phyloP scores from a whole-genome alignment of 2,329 filamentous ascomycete genomes.

The Escovopsis sp. region DNA sequence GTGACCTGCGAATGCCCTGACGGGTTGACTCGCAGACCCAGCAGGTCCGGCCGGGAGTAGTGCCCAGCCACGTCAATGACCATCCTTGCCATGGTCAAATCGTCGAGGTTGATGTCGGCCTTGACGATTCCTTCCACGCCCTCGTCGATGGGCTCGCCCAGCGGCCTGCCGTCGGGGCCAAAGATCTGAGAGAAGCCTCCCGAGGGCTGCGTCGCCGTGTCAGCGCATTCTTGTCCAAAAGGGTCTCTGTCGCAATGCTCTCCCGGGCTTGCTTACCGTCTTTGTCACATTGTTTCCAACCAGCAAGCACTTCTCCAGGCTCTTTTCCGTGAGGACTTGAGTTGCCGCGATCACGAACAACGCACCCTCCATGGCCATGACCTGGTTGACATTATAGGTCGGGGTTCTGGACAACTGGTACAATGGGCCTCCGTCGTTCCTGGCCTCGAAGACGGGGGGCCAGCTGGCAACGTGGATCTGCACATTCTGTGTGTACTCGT shows the following conservation, averaged over 20 bases:
- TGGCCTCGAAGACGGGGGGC: conserved; percentile 19
- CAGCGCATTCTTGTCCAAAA: not conserved
- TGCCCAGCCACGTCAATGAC: conserved; percentile 20
- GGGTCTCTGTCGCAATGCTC: not conserved
- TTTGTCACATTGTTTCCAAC: conserved; percentile 22
- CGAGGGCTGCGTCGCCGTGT: conserved; percentile 11
- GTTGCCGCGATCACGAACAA: conserved; percentile 26
- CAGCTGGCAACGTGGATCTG: conserved; percentile 11
- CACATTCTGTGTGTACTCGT: conserved; percentile 8
- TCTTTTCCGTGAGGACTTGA: conserved; percentile 25
- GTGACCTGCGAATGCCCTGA: too few species aligned
- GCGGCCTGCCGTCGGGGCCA: conserved; percentile 33
- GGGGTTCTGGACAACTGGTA: conserved; percentile 21
- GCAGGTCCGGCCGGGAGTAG: conserved; percentile 21
- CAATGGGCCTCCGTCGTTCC: conserved; percentile 17
- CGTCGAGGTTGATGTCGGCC: conserved; percentile 31
- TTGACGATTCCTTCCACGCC: conserved; percentile 31
- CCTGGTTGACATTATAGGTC: conserved; percentile 21
- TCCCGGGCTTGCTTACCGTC: conserved; percentile 4
- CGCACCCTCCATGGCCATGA: conserved; percentile 29
- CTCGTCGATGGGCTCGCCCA: conserved; percentile 24
- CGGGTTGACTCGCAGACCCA: conserved; percentile 20
- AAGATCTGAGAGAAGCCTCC: conserved; percentile 36
- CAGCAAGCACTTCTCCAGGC: conserved; percentile 24
- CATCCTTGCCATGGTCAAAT: conserved; percentile 21